These are phyloP conservation scores for Brachypodium distachyon DNA, from an alignment of 202 grass and related monocot genomes.

Conservation along the genomic window DNA sequence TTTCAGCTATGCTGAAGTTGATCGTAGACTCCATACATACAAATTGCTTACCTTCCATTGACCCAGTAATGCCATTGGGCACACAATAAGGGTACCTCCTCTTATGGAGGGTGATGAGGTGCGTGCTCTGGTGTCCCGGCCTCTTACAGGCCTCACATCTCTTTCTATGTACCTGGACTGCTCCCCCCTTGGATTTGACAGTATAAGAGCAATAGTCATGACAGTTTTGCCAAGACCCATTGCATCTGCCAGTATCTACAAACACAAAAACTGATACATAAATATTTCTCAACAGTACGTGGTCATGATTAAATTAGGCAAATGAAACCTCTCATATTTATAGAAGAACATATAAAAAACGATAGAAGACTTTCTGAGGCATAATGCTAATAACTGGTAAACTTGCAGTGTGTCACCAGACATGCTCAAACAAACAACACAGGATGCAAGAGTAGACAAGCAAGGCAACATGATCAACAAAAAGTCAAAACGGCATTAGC, in stretches of 20 bases:
- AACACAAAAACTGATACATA: constrained; percentile 7
- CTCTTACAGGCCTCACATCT: neutral
- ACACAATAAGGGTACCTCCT: constrained; percentile 87
- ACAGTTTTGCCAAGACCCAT: constrained; percentile 99
- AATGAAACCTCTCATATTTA: neutral
- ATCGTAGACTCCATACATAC: neutral
- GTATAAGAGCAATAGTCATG: constrained; percentile 86
- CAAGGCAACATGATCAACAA: neutral
- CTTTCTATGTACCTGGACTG: constrained; percentile 25
- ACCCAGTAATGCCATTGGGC: constrained; percentile 76
- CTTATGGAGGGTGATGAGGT: constrained; percentile 7
- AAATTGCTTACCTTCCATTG: constrained; percentile 77
- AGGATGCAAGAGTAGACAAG: no score
- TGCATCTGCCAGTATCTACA: constrained; percentile 84
- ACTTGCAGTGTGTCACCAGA: neutral
- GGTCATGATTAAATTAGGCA: neutral
- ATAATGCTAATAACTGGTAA: neutral
- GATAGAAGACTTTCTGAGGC: neutral
- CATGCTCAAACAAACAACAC: neutral
- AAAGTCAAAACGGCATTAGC: neutral
- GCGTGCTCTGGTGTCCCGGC: neutral
- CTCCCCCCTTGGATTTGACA: constrained; percentile 53
- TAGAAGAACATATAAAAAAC: neutral
- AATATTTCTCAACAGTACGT: constrained; percentile 13
- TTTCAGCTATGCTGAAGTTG: neutral